Percentiles rank a stretch among this genome's conserved stretches.
phyloP scores from a whole-genome alignment of 441 rosid species.

The Adansonia rubrostipa region DNA sequence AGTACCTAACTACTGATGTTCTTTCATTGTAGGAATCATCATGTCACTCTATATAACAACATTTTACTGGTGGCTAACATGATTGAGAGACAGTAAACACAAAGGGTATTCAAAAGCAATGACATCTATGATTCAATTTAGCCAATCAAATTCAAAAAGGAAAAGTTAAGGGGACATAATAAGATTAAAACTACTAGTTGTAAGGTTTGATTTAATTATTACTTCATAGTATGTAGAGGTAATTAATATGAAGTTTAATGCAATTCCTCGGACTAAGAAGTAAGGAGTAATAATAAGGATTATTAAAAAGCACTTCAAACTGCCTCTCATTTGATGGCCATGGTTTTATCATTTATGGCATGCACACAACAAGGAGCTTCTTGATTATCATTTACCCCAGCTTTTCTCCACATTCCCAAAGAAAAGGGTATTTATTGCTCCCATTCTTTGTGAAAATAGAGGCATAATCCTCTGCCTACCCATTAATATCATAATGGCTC shows the following conservation, averaged over 20 bases:
- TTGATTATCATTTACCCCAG: background rate
- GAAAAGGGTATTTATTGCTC: conserved; percentile 33
- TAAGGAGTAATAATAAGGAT: conserved; percentile 18
- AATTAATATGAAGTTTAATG: conserved; percentile 3
- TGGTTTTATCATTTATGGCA: conserved; percentile 11
- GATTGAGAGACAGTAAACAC: conserved; percentile 10
- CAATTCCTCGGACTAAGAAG: conserved; percentile 19
- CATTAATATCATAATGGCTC: conserved; percentile 38
- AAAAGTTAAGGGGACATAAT: background rate
- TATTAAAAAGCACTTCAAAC: conserved; percentile 19
- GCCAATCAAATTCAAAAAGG: conserved; percentile 1
- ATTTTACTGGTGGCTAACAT: conserved; percentile 17
- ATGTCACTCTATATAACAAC: conserved; percentile 5
- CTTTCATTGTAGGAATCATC: conserved; percentile 24
- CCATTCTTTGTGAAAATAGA: conserved; percentile 36
- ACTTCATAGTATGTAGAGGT: conserved; percentile 16
- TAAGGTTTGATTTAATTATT: conserved; percentile 24
- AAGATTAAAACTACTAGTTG: background rate
- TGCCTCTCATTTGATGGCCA: conserved; percentile 21
- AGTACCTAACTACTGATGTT: background rate
- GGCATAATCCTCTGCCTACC: conserved; percentile 33
- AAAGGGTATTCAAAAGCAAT: background rate
- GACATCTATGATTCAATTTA: conserved; percentile 9
- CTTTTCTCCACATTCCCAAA: conserved; percentile 15
- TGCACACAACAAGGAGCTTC: conserved; percentile 18